Percentiles rank a stretch among this genome's conserved stretches.
Conservation (phyloP, 257 asterid genomes). For the Solanum ossicruentum region DNA sequence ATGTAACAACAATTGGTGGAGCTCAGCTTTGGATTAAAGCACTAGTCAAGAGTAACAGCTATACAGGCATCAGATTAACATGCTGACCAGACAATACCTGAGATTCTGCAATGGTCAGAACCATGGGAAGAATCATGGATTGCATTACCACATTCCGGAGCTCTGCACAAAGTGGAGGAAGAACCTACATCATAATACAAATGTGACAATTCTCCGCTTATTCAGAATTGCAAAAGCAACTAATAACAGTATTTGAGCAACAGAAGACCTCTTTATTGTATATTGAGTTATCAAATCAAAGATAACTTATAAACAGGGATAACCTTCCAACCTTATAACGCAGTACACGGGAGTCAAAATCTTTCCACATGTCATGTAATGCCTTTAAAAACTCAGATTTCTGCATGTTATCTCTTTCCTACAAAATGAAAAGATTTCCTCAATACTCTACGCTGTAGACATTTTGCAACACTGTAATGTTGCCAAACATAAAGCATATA, state of each 20-base stretch:
- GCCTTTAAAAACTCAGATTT: slow-evolving; percentile 95
- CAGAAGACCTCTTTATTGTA: background rate
- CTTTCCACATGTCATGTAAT: slow-evolving; percentile 99
- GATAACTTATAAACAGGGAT: background rate
- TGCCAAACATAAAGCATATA: background rate
- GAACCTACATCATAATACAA: slow-evolving; percentile 49
- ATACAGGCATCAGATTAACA: background rate
- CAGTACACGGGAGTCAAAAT: slow-evolving; percentile 89
- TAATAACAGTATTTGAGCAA: background rate
- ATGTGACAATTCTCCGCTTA: slow-evolving; percentile 4
- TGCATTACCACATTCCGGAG: slow-evolving; percentile 98
- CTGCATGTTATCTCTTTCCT: slow-evolving; percentile 99
- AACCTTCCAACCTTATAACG: slow-evolving; percentile 75
- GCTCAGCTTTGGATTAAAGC: background rate
- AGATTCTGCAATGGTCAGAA: slow-evolving; percentile 91
- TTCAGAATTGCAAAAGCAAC: slow-evolving; percentile 7
- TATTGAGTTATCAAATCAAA: background rate
- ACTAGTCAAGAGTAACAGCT: background rate
- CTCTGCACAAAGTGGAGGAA: slow-evolving; percentile 99
- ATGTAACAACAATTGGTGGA: background rate
- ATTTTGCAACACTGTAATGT: slow-evolving; percentile 3
- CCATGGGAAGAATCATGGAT: slow-evolving; percentile 99
- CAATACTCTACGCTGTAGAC: background rate
- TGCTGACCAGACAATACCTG: slow-evolving; percentile 46
- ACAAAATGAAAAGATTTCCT: slow-evolving; percentile 19